Evolutionary conservation across 2,329 filamentous ascomycete genomes (phyloP).

Genomic region (Penicillium freii): DNA sequence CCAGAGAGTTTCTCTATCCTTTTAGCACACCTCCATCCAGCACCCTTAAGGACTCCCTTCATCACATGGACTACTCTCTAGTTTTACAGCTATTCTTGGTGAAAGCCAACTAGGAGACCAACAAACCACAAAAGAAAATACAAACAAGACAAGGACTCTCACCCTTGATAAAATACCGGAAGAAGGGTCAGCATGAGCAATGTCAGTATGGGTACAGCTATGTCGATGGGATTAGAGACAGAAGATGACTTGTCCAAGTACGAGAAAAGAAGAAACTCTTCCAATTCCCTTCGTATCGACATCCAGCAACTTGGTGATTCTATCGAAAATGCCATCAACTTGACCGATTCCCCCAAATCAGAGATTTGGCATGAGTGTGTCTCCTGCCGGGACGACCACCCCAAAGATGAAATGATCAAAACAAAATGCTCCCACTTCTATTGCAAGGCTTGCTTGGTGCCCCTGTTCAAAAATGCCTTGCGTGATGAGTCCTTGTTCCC

Average conservation of each 20-base stretch:
- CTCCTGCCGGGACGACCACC: not conserved
- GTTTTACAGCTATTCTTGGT: not conserved
- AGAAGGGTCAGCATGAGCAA: not conserved
- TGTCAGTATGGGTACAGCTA: not conserved
- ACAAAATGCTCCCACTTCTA: conserved; percentile 1
- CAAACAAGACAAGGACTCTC: too few species aligned
- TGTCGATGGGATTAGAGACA: not conserved
- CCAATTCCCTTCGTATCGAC: not conserved
- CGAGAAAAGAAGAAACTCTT: not conserved
- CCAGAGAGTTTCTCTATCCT: not conserved
- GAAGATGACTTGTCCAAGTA: not conserved
- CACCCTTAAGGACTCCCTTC: not conserved
- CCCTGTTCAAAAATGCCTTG: not conserved
- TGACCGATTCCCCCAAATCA: not conserved
- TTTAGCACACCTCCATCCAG: not conserved
- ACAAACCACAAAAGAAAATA: not conserved
- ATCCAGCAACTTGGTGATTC: not conserved
- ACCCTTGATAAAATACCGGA: not conserved
- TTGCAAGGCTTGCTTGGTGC: not conserved
- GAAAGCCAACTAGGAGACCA: not conserved
- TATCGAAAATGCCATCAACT: not conserved
- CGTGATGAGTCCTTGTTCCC: conserved; percentile 4
- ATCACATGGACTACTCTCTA: not conserved
- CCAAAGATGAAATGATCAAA: not conserved
- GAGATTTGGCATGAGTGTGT: not conserved